Base-by-base conservation (phyloP, 2,329 filamentous ascomycete species). In the Cryphonectria carpinicola region DNA sequence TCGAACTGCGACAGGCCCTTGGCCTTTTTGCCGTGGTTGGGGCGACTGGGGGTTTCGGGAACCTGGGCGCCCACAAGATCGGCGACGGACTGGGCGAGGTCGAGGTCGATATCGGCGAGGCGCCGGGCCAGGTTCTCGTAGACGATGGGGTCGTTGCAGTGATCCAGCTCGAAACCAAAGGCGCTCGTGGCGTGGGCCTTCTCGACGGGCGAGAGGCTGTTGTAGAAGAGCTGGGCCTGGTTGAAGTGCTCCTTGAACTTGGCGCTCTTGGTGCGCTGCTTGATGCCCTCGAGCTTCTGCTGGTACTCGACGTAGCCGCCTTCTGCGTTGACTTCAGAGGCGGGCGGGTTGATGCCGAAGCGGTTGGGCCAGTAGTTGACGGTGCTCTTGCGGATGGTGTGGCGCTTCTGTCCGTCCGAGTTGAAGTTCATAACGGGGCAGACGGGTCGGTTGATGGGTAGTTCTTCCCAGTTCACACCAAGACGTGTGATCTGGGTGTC, bases 341-440 rank as follows among this genome's bases (percentile, higher is more conserved):
- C 89, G 0, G 93, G 91, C 0, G 91, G 90, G 14, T 86, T 83
- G 1, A 85, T 83, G 1, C 88, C 85, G 76, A 88, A 90, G 3
- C 92, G 87, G 80, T 94, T 94, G 0, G 92, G 92, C 90, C 90
- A 94, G 81, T 94, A 94, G 81, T 94, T 94, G 74, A 92, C 88
- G 0, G 86, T 90, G 63, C 92, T 90, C 77, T 90, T 91, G 32
- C 87, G 88, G 74, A 96, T 94, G 4, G 86, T 90, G 79, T 95
- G 93, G 4, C 91, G 87, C 76, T 90, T 87, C 7, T 88, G 86
- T 3, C 93, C 93, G 70, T 96, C 93, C 0, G 93, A 89, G 81
- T 94, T 92, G 77, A 91, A 87, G 80, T 92, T 93, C 86, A 93
- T 89, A 49, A 93, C 89, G 0, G 92, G 91, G 73, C 90, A 93